Evolutionary conservation across 495 filamentous ascomycete species (phyloP).

Genomic region (Trichodelitschia bisporula): DNA sequence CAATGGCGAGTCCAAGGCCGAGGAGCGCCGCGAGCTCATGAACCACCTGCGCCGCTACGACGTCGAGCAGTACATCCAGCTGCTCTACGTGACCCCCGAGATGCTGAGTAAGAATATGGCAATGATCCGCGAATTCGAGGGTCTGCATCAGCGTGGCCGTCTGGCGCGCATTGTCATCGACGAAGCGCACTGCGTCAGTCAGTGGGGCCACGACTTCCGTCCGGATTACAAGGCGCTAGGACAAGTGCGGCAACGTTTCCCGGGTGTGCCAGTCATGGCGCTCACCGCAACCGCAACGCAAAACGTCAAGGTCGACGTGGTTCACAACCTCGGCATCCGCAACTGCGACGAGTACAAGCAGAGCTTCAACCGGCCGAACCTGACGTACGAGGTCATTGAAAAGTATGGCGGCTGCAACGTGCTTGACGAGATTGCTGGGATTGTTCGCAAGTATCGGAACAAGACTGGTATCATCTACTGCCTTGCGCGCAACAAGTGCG

Average conservation of each 20-base stretch:
- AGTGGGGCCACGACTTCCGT: conserved; percentile 97
- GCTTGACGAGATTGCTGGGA: conserved; percentile 38
- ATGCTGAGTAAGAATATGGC: conserved; percentile 63
- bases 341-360: conserved; percentile 55
- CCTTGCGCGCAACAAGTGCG: conserved; percentile 59
- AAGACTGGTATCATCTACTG: conserved; percentile 91
- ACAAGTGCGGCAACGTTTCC: conserved; percentile 36
- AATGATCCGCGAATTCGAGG: conserved; percentile 33
- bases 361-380: conserved; percentile 85
- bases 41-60: conserved; percentile 28
- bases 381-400: conserved; percentile 56
- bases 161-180: conserved; percentile 89
- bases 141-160: conserved; percentile 34
- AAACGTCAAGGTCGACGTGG: conserved; percentile 75
- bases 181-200: conserved; percentile 94
- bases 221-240: conserved; percentile 86
- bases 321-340: conserved; percentile 60
- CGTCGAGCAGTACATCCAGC: conserved; percentile 45
- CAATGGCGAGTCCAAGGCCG: conserved; percentile 41
- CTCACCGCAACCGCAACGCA: conserved; percentile 86
- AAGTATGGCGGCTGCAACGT: conserved; percentile 31
- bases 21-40: conserved; percentile 33
- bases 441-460: conserved; percentile 38
- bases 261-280: conserved; percentile 72
- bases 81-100: conserved; percentile 89